phyloP scores from a whole-genome alignment of 108 stramenopile genomes.

The Cyclostephanos tholiformis region DNA sequence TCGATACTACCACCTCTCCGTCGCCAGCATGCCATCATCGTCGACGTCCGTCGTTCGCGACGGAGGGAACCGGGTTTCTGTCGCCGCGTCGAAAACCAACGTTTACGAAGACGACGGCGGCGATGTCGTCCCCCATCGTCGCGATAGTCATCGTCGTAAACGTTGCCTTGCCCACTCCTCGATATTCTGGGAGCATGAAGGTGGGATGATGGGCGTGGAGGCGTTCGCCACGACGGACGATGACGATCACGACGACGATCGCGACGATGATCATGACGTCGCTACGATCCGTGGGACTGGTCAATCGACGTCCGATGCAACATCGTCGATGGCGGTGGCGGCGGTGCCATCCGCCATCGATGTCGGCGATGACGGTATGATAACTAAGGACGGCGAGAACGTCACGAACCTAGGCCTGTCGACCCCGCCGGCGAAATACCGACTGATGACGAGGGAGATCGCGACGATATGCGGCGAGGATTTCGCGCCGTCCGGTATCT shows the following conservation, averaged over 20 bases:
- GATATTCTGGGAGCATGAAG: neutral
- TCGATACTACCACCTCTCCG: too few species aligned
- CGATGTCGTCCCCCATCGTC: neutral
- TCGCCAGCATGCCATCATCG: too few species aligned
- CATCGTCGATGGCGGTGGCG: neutral
- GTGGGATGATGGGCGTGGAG: conserved; percentile 8
- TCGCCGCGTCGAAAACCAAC: neutral
- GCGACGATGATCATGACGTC: neutral
- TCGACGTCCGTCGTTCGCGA: too few species aligned
- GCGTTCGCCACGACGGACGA: conserved; percentile 24
- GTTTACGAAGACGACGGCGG: neutral
- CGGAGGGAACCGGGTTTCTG: neutral
- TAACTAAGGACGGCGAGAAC: neutral
- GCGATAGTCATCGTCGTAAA: neutral
- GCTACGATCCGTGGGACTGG: neutral
- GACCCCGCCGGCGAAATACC: conserved; percentile 5
- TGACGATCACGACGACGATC: neutral
- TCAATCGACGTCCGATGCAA: neutral
- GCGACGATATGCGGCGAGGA: neutral
- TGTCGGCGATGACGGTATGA: neutral
- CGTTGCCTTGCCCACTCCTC: conserved; percentile 14
- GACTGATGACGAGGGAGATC: conserved; percentile 13
- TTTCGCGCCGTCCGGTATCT: neutral
- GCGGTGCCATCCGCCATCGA: neutral
- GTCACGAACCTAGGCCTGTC: neutral